Conservation (phyloP, 192 early-diverging fungal species). For the Coemansia sp. region DNA sequence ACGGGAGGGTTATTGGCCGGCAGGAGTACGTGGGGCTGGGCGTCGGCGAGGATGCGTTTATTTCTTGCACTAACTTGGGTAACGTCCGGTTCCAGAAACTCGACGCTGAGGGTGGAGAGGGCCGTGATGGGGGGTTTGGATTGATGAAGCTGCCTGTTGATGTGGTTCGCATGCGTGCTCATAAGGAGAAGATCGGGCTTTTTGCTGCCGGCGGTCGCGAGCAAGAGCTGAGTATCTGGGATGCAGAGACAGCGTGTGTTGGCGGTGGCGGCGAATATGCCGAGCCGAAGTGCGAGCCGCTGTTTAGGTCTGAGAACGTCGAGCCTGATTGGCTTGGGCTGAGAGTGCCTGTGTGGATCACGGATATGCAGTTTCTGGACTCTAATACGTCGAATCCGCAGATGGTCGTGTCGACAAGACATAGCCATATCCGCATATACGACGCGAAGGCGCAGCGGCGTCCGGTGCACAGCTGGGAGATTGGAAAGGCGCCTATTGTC, state of each 20-base stretch:
- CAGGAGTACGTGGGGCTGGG: conserved; percentile 29
- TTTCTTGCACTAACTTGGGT: conserved; percentile 44
- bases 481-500: conserved; percentile 70
- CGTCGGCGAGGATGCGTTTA: conserved; percentile 14
- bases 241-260: conserved; percentile 15
- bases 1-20: conserved; percentile 24
- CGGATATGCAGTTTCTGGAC: conserved; percentile 71
- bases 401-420: conserved; percentile 67
- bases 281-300: conserved; percentile 36
- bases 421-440: conserved; percentile 82
- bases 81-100: conserved; percentile 41
- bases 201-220: conserved; percentile 86
- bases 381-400: conserved; percentile 35
- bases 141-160: conserved; percentile 50
- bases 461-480: conserved; percentile 64
- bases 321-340: conserved; percentile 75
- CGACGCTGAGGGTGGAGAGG: conserved; percentile 3
- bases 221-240: conserved; percentile 77
- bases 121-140: not conserved
- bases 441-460: conserved; percentile 65
- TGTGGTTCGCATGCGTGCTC: conserved; percentile 67
- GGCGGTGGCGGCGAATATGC: conserved; percentile 5
- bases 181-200: conserved; percentile 59
- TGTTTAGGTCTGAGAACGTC: conserved; percentile 86
- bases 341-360: conserved; percentile 84